Base-by-base conservation (phyloP, 1,139 yeast species). In the Scheffersomyces segobiensis region DNA sequence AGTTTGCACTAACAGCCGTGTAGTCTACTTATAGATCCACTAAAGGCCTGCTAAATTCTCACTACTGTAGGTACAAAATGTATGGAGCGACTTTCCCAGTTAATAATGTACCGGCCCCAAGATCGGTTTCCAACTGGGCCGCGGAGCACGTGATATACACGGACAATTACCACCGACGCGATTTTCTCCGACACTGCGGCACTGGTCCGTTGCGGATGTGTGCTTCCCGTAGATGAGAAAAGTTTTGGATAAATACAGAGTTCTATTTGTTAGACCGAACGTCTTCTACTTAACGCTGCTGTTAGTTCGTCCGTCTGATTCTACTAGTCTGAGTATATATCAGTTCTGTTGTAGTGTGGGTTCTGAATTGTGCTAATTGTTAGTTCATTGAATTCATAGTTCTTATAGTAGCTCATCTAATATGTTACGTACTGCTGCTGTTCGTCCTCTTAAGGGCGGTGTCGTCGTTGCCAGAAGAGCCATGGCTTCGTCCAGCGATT, bases 401-500 rank as follows among this genome's bases (percentile, higher is more conserved):
- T 20, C 26, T 47, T 24, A 48, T 20, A 48, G 24, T 19, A 48
- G 18, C 50, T 32, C 50, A 20, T 48, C 53, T 51, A 60, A 57
- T 56, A 68, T 68, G 71, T 63, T 67, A 64, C 66, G 71, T 60
- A 64, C 65, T 59, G 65, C 68, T 60, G 65, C 62, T 59, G 60
- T 59, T 52, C 69, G 71, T 60, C 65, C 70, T 60, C 59, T 62
- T 63, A 67, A 66, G 64, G 56, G 53, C 49, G 59, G 59, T 57
- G 52, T 53, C 53, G 59, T 60, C 49, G 59, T 60, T 57, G 61
- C 71, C 57, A 71, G 64, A 62, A 74, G 81, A 68, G 61, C 74
- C 57, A 63, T 78, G 72, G 82, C 83, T 57, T 62, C 76, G 50
- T 55, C 73, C 53, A 68, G 71, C 61, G 82, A 79, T 65, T 74